A percentile compares a stretch with the other conserved stretches of the same genome.
Evolutionary conservation across 1,284 basidiomycete species (phyloP).

Genomic region (Sutorius eximius): DNA sequence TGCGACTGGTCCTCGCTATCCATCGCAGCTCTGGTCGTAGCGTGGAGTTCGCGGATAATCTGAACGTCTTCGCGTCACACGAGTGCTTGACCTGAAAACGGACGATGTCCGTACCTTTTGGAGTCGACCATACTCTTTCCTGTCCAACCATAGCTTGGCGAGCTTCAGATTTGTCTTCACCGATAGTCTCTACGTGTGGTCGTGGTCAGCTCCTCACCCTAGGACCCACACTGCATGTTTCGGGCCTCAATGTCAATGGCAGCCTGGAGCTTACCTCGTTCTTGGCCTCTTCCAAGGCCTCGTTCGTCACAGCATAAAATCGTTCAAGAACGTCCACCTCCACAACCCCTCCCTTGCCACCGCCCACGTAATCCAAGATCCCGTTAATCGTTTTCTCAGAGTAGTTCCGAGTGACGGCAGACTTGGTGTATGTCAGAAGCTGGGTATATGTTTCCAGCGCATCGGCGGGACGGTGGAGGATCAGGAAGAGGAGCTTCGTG

Average conservation of each 20-base stretch:
- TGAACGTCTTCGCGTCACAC: constrained; percentile 26
- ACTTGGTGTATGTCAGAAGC: constrained; percentile 90
- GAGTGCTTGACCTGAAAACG: not conserved
- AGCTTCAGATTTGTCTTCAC: constrained; percentile 97
- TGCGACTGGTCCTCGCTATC: constrained; percentile 85
- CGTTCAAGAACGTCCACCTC: constrained; percentile 88
- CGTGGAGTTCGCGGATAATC: constrained; percentile 75
- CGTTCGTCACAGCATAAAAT: constrained; percentile 94
- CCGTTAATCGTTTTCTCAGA: constrained; percentile 99
- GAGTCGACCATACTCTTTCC: constrained; percentile 87
- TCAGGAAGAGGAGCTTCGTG: constrained; percentile 90
- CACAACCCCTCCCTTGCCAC: constrained; percentile 80
- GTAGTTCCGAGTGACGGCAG: constrained; percentile 87
- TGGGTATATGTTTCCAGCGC: constrained; percentile 86
- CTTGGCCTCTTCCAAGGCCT: constrained; percentile 88
- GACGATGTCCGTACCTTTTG: constrained; percentile 57
- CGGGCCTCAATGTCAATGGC: not conserved
- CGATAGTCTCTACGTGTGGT: constrained; percentile 70
- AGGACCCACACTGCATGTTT: not conserved
- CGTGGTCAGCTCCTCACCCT: not conserved
- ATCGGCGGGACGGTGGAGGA: constrained; percentile 75
- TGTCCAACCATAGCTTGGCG: constrained; percentile 95
- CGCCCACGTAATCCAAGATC: constrained; percentile 97
- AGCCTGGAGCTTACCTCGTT: constrained; percentile 74
- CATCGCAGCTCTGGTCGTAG: constrained; percentile 55